Evolutionary conservation across 2,329 filamentous ascomycete genomes (phyloP).

Genomic region (Ophiosphaerella narmari): DNA sequence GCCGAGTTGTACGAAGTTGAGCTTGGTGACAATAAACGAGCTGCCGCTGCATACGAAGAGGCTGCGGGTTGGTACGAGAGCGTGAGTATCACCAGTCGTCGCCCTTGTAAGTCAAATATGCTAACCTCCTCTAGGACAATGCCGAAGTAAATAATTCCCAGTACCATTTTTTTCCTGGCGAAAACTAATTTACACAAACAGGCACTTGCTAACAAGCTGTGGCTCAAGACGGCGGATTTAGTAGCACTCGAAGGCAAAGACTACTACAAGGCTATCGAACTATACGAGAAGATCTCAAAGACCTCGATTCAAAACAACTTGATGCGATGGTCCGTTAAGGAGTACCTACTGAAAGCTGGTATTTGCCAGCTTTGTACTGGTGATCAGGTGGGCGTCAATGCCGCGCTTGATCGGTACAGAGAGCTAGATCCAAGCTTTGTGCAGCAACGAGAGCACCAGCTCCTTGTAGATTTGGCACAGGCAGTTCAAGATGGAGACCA

Average conservation of each 20-base stretch:
- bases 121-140: slow-evolving; percentile 40
- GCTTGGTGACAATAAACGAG: slow-evolving; percentile 75
- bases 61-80: slow-evolving; percentile 85
- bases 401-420: slow-evolving; percentile 80
- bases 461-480: slow-evolving; percentile 76
- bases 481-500: slow-evolving; percentile 78
- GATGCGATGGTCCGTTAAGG: slow-evolving; percentile 69
- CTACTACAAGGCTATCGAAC: slow-evolving; percentile 51
- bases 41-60: slow-evolving; percentile 81
- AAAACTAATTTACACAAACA: slow-evolving; percentile 31
- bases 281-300: slow-evolving; percentile 80
- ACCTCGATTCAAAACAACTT: slow-evolving; percentile 84
- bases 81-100: slow-evolving; percentile 27
- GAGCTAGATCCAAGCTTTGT: slow-evolving; percentile 70
- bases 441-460: slow-evolving; percentile 77
- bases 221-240: slow-evolving; percentile 88
- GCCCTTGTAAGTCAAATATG: neutral
- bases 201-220: slow-evolving; percentile 87
- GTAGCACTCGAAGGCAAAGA: slow-evolving; percentile 83
- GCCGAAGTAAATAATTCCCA: slow-evolving; percentile 34
- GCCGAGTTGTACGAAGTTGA: slow-evolving; percentile 86
- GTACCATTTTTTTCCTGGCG: slow-evolving; percentile 11
- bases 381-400: slow-evolving; percentile 77
- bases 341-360: slow-evolving; percentile 92
- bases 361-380: slow-evolving; percentile 82